Base-by-base conservation (phyloP, 768 basidiomycete species). In the Pholiota microspora region DNA sequence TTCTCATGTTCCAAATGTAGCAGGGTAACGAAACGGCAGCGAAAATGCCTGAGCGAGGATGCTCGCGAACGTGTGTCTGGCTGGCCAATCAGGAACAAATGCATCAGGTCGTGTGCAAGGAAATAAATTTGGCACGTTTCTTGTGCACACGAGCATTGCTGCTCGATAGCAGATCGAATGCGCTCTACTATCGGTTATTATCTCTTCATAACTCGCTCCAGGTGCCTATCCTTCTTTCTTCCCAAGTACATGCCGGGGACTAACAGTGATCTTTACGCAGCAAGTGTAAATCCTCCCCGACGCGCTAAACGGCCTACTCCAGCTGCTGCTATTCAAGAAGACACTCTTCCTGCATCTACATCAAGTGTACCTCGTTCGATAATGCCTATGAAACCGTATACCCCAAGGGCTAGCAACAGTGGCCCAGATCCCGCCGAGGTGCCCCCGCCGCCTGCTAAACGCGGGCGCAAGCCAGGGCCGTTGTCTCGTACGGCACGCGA, bases 401-500 rank as follows among this genome's bases (percentile, higher is more conserved):
- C 57, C 1, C 57, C 60, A n/a, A 38, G 57, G 28, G 49, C 54
- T 6, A 49, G 45, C 45, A 24, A 65, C 45, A 21, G 58, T 25
- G 45, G 53, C 16, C 51, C 58, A 28, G 50, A 57, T 2, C 32
- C 45, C 6, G 29, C 42, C n/a, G 49, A 24, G 7, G 44, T 53
- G 10, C 55, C 60, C 45, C 55, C 64, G 21, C 45, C 65, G 4
- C 69, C 72, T 23, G 67, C 78, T 8, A 88, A 83, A 66, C 84
- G 88, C 18, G 86, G 89, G 2, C 84, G 90, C 48, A 89, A 88
- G 64, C 87, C 89, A 0, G 85, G 85, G 7, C 77, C 82, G 7
- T 69, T 89, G 44, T 88, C 88, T 15, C 86, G 89, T 56, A 80
- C 81, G 12, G 89, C 89, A 27, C 79, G 94, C 45, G 94, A 96